Percentiles rank a stretch among this genome's conserved stretches.
These are phyloP conservation scores for Ophiocordyceps australis DNA, from an alignment of 2,329 filamentous ascomycete genomes.

Conservation along the genomic window DNA sequence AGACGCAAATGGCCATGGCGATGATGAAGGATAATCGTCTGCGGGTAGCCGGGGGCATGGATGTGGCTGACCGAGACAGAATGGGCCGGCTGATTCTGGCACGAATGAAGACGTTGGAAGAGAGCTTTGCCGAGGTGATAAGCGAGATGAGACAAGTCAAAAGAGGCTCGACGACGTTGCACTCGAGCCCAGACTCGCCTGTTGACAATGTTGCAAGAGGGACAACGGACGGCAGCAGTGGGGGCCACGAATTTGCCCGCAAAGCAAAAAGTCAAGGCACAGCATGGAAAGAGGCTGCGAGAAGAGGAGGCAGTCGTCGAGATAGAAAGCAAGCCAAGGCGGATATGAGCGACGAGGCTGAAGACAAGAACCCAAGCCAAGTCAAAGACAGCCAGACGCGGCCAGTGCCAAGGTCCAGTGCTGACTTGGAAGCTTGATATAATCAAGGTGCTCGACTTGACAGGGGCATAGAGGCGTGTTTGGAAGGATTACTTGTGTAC, in stretches of 20 bases:
- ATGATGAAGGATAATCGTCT: slow-evolving; percentile 38
- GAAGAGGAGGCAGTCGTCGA: slow-evolving; percentile 18
- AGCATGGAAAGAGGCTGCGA: slow-evolving; percentile 9
- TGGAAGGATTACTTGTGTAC: too few relatives aligned
- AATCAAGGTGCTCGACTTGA: too few relatives aligned
- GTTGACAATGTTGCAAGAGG: slow-evolving; percentile 17
- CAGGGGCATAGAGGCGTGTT: too few relatives aligned
- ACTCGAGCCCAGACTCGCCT: slow-evolving; percentile 32
- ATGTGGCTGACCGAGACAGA: slow-evolving; percentile 36
- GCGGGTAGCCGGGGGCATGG: slow-evolving; percentile 20
- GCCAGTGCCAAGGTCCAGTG: too few relatives aligned
- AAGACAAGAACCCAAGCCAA: too few relatives aligned
- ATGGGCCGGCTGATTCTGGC: slow-evolving; percentile 71
- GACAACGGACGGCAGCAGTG: slow-evolving; percentile 16
- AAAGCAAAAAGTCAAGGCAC: slow-evolving; percentile 9
- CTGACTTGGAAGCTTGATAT: too few relatives aligned
- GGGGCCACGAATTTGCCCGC: slow-evolving; percentile 12
- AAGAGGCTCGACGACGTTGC: slow-evolving; percentile 23
- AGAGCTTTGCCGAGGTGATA: slow-evolving; percentile 76
- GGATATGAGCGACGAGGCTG: slow-evolving; percentile 8
- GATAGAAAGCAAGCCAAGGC: slow-evolving; percentile 22
- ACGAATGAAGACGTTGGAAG: slow-evolving; percentile 83
- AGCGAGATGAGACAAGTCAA: slow-evolving; percentile 55
- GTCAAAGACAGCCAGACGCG: too few relatives aligned
- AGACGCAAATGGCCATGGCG: slow-evolving; percentile 62